Evolutionary conservation across 2,329 filamentous ascomycete genomes (phyloP).

Genomic region (Biscogniauxia marginata): DNA sequence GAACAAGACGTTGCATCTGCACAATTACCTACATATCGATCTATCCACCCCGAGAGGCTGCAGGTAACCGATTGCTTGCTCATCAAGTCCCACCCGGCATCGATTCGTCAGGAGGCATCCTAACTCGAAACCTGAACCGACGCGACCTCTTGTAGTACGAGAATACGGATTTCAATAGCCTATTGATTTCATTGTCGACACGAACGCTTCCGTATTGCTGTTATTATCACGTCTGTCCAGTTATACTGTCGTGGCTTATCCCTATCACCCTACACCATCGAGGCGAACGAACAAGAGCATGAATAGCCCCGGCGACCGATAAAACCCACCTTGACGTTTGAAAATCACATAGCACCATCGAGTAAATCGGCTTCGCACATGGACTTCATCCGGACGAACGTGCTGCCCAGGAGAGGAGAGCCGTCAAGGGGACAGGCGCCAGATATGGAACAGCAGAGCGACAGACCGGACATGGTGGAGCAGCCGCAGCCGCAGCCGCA

Average conservation of each 20-base stretch:
- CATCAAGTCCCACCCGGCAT: conserved; percentile 11
- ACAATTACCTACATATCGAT: not conserved
- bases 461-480: conserved; percentile 17
- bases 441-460: conserved; percentile 18
- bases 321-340: conserved; percentile 10
- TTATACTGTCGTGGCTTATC: too few relatives aligned
- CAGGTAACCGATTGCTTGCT: conserved; percentile 14
- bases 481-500: conserved; percentile 8
- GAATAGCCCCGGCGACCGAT: conserved; percentile 15
- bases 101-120: conserved; percentile 22
- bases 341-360: conserved; percentile 2
- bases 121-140: conserved; percentile 17
- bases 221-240: too few relatives aligned
- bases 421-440: conserved; percentile 10
- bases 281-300: conserved; percentile 15
- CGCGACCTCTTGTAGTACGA: conserved; percentile 1
- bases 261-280: not conserved
- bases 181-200: conserved; percentile 1
- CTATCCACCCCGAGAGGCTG: conserved; percentile 9
- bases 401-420: conserved; percentile 18
- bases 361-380: conserved; percentile 12
- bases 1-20: not conserved
- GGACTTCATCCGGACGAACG: conserved; percentile 24
- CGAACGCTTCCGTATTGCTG: too few relatives aligned
- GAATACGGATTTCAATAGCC: not conserved